Conservation (phyloP, 2,329 filamentous ascomycete genomes). For the Paecilomyces sp. region DNA sequence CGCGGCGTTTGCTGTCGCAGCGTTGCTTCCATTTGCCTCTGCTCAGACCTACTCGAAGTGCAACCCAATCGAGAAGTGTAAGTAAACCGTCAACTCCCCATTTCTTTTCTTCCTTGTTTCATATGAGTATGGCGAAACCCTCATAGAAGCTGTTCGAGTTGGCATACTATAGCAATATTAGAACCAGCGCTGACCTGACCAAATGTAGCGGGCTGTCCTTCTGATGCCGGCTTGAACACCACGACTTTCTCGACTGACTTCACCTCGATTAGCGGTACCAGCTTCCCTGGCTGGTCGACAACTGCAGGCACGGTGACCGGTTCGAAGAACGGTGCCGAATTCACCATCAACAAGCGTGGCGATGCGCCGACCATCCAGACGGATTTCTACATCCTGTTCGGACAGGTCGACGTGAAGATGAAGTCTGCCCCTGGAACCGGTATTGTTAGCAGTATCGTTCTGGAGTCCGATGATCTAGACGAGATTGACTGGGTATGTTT, state of each 20-base stretch:
- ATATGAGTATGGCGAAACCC: background rate
- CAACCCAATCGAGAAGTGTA: conserved; percentile 50
- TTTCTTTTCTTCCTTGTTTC: background rate
- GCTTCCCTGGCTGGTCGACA: conserved; percentile 55
- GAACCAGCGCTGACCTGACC: background rate
- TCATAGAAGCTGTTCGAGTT: background rate
- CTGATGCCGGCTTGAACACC: conserved; percentile 60
- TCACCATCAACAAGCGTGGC: conserved; percentile 69
- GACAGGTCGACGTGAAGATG: conserved; percentile 75
- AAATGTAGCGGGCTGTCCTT: conserved; percentile 52
- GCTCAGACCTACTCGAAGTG: conserved; percentile 73
- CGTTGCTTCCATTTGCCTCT: conserved; percentile 20
- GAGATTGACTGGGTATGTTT: conserved; percentile 97
- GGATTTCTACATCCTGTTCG: conserved; percentile 98
- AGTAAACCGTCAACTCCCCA: background rate
- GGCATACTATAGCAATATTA: conserved; percentile 3
- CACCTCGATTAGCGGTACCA: conserved; percentile 45
- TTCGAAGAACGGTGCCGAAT: conserved; percentile 64
- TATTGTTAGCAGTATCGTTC: conserved; percentile 85
- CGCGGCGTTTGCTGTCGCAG: conserved; percentile 20
- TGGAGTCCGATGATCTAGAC: conserved; percentile 89
- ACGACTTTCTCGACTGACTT: conserved; percentile 26
- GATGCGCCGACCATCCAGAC: conserved; percentile 82
- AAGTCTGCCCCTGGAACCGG: conserved; percentile 80
- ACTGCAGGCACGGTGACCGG: conserved; percentile 61